Evolutionary conservation across 257 asterid genomes (phyloP).

Genomic region (Fraxinus pennsylvanica): DNA sequence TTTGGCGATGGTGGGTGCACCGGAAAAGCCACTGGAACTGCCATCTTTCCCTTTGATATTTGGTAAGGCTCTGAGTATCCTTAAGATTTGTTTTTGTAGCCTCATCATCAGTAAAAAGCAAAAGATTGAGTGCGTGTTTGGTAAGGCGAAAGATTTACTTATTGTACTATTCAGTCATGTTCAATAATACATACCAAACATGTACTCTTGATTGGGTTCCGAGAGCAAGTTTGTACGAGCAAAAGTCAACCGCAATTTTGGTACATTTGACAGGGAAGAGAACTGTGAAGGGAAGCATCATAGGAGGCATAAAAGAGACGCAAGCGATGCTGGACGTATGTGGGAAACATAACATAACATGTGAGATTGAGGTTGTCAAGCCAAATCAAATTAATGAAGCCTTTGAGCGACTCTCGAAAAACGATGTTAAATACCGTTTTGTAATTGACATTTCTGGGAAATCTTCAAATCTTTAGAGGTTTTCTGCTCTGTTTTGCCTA

Average conservation of each 20-base stretch:
- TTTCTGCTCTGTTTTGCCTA: not conserved
- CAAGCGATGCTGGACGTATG: conserved; percentile 86
- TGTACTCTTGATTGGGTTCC: not conserved
- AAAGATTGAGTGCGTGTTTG: not conserved
- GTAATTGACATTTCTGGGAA: conserved; percentile 62
- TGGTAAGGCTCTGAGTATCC: conserved; percentile 36
- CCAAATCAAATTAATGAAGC: conserved; percentile 59
- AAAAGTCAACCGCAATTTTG: not conserved
- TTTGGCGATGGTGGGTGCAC: conserved; percentile 74
- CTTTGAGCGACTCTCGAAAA: conserved; percentile 55
- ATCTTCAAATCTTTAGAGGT: conserved; percentile 27
- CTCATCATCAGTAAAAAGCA: not conserved
- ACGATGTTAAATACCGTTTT: conserved; percentile 84
- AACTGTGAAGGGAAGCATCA: conserved; percentile 77
- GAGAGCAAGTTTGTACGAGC: not conserved
- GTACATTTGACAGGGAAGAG: conserved; percentile 56
- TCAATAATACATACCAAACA: too few species aligned
- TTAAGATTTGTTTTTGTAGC: not conserved
- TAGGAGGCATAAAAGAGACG: conserved; percentile 75
- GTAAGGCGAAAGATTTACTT: too few species aligned
- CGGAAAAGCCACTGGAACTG: conserved; percentile 75
- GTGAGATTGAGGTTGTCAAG: conserved; percentile 63
- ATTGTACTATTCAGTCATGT: too few species aligned
- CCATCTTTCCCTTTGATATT: conserved; percentile 77
- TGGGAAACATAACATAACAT: conserved; percentile 55